Evolutionary conservation across 2,329 filamentous ascomycete genomes (phyloP).

Genomic region (Cryoendolithus antarcticus): DNA sequence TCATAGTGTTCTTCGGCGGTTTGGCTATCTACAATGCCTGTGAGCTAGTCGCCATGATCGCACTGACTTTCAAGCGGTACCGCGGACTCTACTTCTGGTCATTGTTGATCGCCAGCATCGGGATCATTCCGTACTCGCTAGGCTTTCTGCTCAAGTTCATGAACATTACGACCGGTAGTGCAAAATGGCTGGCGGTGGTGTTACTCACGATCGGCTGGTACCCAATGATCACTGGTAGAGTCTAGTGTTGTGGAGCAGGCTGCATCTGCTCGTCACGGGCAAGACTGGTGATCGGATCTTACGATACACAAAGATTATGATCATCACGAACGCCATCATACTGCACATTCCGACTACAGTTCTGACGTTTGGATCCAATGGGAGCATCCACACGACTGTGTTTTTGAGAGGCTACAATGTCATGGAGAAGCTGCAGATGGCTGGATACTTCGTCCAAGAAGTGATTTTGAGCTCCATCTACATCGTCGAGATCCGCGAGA

Average conservation of each 20-base stretch:
- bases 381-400: conserved; percentile 8
- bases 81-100: conserved; percentile 39
- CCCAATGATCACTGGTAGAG: conserved; percentile 51
- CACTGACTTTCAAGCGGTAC: conserved; percentile 36
- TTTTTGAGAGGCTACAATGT: conserved; percentile 29
- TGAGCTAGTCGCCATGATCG: conserved; percentile 35
- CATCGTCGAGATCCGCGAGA: conserved; percentile 18
- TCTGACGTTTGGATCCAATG: conserved; percentile 42
- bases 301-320: conserved; percentile 42
- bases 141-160: conserved; percentile 37
- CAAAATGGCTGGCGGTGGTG: conserved; percentile 12
- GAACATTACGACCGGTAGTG: conserved; percentile 23
- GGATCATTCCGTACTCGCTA: conserved; percentile 34
- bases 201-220: conserved; percentile 41
- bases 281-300: conserved; percentile 36
- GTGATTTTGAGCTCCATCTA: conserved; percentile 20
- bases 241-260: conserved; percentile 49
- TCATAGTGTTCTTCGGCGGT: conserved; percentile 20
- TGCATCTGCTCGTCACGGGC: conserved; percentile 42
- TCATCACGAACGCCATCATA: conserved; percentile 41
- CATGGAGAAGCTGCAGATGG: conserved; percentile 35
- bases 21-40: conserved; percentile 28
- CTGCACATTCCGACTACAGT: conserved; percentile 43
- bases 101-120: conserved; percentile 30
- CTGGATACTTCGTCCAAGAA: conserved; percentile 31